These are phyloP conservation scores for Thermoascus crustaceus DNA, from an alignment of 2,329 filamentous ascomycete genomes.

Conservation along the genomic window DNA sequence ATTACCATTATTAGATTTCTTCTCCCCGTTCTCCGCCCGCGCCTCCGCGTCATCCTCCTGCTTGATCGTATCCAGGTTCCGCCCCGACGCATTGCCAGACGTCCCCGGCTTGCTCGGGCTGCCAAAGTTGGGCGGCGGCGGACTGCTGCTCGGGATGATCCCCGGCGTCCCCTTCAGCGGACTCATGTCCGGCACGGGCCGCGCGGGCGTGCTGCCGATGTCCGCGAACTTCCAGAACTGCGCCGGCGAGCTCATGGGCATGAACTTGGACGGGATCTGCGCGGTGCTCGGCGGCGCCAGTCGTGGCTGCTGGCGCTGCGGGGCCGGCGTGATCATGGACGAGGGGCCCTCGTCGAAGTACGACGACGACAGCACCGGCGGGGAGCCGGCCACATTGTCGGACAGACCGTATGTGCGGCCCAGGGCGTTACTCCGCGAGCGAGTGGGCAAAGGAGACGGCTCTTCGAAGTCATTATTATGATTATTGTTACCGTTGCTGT, in stretches of 20 bases:
- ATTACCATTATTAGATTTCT: slow-evolving; percentile 9
- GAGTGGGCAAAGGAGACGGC: slow-evolving; percentile 34
- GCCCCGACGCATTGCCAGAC: slow-evolving; percentile 20
- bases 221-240: slow-evolving; percentile 44
- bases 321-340: slow-evolving; percentile 42
- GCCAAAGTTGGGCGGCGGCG: slow-evolving; percentile 38
- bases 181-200: slow-evolving; percentile 37
- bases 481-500: too few species aligned
- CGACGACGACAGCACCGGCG: slow-evolving; percentile 42
- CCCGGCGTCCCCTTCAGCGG: slow-evolving; percentile 37
- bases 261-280: slow-evolving; percentile 43
- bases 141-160: slow-evolving; percentile 40
- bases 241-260: slow-evolving; percentile 44
- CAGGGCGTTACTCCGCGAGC: slow-evolving; percentile 20
- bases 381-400: slow-evolving; percentile 32
- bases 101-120: slow-evolving; percentile 38
- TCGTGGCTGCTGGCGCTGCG: slow-evolving; percentile 40
- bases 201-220: slow-evolving; percentile 39
- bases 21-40: slow-evolving; percentile 11
- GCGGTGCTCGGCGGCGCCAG: slow-evolving; percentile 42
- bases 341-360: slow-evolving; percentile 41
- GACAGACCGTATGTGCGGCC: slow-evolving; percentile 33
- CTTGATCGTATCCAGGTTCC: slow-evolving; percentile 24
- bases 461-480: slow-evolving; percentile 34
- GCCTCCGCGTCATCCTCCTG: slow-evolving; percentile 18